Percentiles rank a stretch among this genome's conserved stretches.
These are phyloP conservation scores for Agrocybe chaxingu DNA, from an alignment of 768 basidiomycete genomes.

Conservation along the genomic window DNA sequence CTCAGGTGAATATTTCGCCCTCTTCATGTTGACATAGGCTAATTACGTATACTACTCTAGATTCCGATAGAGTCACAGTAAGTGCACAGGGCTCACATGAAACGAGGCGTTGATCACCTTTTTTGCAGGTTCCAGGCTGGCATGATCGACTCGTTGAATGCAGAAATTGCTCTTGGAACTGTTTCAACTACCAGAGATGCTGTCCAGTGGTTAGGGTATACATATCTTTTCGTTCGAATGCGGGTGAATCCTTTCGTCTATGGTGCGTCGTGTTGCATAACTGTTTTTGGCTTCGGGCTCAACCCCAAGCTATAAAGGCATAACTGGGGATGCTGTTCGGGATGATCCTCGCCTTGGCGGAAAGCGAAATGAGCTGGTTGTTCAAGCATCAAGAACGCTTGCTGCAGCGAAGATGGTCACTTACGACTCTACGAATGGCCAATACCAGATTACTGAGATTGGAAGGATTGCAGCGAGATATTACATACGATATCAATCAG, in stretches of 20 bases:
- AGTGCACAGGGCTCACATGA: conserved; percentile 19
- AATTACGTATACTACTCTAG: conserved; percentile 31
- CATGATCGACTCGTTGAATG: conserved; percentile 89
- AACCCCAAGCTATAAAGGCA: conserved; percentile 43
- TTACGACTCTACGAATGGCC: conserved; percentile 55
- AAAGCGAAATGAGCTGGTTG: conserved; percentile 68
- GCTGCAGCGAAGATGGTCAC: conserved; percentile 77
- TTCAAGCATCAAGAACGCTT: conserved; percentile 62
- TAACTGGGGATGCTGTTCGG: conserved; percentile 59
- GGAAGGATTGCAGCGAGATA: conserved; percentile 98
- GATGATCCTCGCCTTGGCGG: conserved; percentile 74
- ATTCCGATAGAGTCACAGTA: conserved; percentile 96
- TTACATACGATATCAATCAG: conserved; percentile 83
- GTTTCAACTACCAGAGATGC: conserved; percentile 85
- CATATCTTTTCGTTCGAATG: conserved; percentile 96
- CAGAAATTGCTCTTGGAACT: conserved; percentile 92
- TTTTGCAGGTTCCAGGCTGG: conserved; percentile 68
- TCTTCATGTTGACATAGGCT: not conserved
- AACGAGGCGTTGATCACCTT: conserved; percentile 4
- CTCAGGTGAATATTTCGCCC: conserved; percentile 54
- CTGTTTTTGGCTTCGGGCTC: not conserved
- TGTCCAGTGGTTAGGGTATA: conserved; percentile 94
- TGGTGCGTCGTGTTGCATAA: conserved; percentile 40
- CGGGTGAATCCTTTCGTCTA: conserved; percentile 85
- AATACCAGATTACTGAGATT: conserved; percentile 78